Evolutionary conservation across 2,329 filamentous ascomycete genomes (phyloP), one percentile per base, ranked within the genome.

Genomic region (Aspergillus oerlinghausenensis): DNA sequence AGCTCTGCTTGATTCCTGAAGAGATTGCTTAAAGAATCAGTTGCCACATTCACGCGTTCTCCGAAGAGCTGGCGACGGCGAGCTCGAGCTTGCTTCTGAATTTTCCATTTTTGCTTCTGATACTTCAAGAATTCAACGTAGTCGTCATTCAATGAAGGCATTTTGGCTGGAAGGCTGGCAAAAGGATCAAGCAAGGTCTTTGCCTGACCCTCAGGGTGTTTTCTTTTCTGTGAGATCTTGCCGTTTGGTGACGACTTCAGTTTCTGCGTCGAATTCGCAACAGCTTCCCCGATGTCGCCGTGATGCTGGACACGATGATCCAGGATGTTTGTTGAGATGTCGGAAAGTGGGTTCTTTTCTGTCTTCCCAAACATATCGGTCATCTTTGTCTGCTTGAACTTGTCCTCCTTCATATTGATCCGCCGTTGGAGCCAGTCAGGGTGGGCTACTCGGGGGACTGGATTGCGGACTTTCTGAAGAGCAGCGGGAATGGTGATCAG

Each of bases 21-120:
- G 68, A 88, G 84, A 43, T 82, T 82, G 55, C 87, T 88, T 62
- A 88, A 80, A 0, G 81, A 80, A 68, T 88, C 84, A 2, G 80
- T 79, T 14, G 81, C 77, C 64, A 83, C 78, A 50, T 80, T 80
- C 10, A 87, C 84, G 56, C 88, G 87, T 67, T 99, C 93, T 58
- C 94, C 94, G 67, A 99, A 99, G 0, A 99, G 80, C 71, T 99
- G 94, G 50, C 93, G 85, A 61, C 95, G 84, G 47, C 93, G 87
- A 58, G 88, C 82, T 23, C 94, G 86, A 35, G 93, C 92, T 71
- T 96, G 89, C 69, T 92, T 96, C 71, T 99, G 94, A 40, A 97
- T 88, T 77, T 93, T 97, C 94, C 94, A 99, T 75, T 99, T 99
- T 77, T 92, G 86, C 75, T 99, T 99, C 71, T 99, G 94, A 68